These are phyloP conservation scores for Calendula officinalis DNA, from an alignment of 129 eudicot species.

Conservation along the genomic window DNA sequence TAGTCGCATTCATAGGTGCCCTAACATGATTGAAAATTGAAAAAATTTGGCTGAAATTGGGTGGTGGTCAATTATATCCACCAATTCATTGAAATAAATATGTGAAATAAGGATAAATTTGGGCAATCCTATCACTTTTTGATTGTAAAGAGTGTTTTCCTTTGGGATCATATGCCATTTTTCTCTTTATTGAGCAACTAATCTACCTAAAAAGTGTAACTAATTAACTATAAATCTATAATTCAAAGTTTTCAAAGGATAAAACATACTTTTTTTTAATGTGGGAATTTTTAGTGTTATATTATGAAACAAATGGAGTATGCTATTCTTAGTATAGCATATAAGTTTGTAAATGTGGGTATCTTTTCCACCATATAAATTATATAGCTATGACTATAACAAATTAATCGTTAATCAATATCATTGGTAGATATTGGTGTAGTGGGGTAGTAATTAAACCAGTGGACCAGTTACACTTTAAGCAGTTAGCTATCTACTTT, in stretches of 20 bases:
- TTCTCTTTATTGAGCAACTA: neutral
- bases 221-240: neutral
- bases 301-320: neutral
- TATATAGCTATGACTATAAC: neutral
- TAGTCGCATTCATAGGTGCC: too few species aligned
- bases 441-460: constrained; percentile 25
- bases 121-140: neutral
- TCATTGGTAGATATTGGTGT: constrained; percentile 7
- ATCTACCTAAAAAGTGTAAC: neutral
- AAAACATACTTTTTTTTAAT: neutral
- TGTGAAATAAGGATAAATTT: neutral
- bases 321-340: neutral
- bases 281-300: neutral
- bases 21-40: too few species aligned
- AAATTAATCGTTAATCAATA: constrained; percentile 2
- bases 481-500: constrained; percentile 6
- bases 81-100: neutral
- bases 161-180: neutral
- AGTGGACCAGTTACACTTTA: constrained; percentile 23
- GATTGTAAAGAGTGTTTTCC: neutral
- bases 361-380: neutral
- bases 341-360: neutral
- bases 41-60: neutral
- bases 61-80: neutral
- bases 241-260: neutral